Base-by-base conservation (phyloP, 179 eudicot species). In the Camellia oleifera region DNA sequence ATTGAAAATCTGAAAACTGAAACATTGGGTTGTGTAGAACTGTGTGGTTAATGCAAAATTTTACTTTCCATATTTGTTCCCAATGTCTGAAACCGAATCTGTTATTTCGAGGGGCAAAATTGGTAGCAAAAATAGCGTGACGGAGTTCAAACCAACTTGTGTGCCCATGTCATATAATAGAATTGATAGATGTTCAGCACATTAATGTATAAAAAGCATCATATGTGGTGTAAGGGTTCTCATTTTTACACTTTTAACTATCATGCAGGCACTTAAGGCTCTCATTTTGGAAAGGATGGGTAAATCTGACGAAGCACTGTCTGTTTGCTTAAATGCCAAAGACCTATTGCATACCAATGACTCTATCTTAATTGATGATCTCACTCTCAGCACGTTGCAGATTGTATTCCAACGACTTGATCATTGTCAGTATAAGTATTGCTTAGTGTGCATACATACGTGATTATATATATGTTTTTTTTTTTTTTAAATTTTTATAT, bases 321-420 rank as follows among this genome's bases (percentile, higher is more conserved):
- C 93, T 77, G 84, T 89, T 52, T 94, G 94, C 83, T 79, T 91
- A 79, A 88, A 89, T 79, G 98, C 99, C 64, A 91, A 90, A 72
- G 92, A 96, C 54, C 72, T 92, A 74, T 79, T 94, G 81, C 85
- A 78, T 78, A 78, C 81, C 9, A 88, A 82, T 77, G 90, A 87
- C 77, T 65, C 93, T 13, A 80, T 32, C 1, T 32, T 32, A 32
- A 32, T 91, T 72, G 98, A 95, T 80, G 98, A 95, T 81, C 92
- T 96, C 79, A 96, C 94, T 9, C 91, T 96, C 70, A 96, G 96
- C 86, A 96, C 99, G 12, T 62, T 96, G 78, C 98, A 96, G 87
- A 92, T 92, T 78, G 99, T 96, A 78, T 91, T 96, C 81, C 99
- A 94, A 81, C 84, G 99, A 63, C 98, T 96, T 67, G 94, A 89